A percentile compares a stretch with the other conserved stretches of the same genome.
These are phyloP conservation scores for Carallia pectinifolia DNA, from an alignment of 345 rosid genomes.

Conservation along the genomic window DNA sequence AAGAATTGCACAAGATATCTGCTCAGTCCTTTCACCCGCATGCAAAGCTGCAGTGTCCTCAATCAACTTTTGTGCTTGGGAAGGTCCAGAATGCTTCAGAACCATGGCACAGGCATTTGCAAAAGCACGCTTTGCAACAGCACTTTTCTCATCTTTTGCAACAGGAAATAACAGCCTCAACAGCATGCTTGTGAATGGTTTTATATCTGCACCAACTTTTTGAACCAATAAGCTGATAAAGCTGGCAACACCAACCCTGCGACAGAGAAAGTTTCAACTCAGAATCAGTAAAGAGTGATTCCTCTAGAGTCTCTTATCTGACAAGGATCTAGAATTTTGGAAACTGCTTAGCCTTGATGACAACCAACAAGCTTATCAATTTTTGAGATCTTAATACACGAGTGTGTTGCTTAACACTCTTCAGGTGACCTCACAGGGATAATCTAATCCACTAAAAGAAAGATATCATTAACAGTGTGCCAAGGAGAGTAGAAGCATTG, in stretches of 20 bases:
- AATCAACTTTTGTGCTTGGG: conserved; percentile 74
- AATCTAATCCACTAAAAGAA: no score
- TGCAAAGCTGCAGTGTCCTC: conserved; percentile 85
- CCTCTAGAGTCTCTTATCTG: neutral
- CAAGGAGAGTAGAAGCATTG: neutral
- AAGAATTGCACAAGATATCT: conserved; percentile 78
- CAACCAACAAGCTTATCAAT: no score
- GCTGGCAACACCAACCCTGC: conserved; percentile 94
- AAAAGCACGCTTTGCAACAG: conserved; percentile 83
- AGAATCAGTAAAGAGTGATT: conserved; percentile 3
- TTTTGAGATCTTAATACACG: no score
- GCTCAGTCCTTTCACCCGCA: conserved; percentile 73
- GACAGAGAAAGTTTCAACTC: conserved; percentile 6
- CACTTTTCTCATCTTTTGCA: conserved; percentile 78
- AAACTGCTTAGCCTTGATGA: neutral
- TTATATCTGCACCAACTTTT: conserved; percentile 71
- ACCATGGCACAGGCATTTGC: conserved; percentile 79
- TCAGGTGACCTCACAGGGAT: neutral
- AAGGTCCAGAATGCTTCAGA: conserved; percentile 65
- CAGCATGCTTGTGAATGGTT: conserved; percentile 67
- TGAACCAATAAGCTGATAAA: conserved; percentile 80
- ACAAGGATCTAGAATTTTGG: neutral
- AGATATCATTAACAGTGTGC: neutral
- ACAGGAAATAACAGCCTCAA: conserved; percentile 73
- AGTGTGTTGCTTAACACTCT: neutral